phyloP scores from a whole-genome alignment of 106 monocot genomes.

The Dendrobium huoshanense region DNA sequence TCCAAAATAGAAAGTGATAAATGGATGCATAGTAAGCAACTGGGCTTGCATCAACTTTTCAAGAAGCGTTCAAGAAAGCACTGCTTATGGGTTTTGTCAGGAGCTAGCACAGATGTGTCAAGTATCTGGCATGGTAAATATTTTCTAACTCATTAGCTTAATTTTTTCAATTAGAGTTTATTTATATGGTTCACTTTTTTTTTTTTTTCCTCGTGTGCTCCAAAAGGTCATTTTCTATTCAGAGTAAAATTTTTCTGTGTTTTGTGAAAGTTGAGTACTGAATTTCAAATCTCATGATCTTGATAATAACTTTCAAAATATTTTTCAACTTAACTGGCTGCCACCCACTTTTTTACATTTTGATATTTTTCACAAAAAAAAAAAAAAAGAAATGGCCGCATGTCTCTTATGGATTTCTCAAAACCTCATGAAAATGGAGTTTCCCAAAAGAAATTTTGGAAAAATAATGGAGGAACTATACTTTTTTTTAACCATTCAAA shows the following conservation, averaged over 20 bases:
- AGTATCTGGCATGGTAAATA: conserved; percentile 77
- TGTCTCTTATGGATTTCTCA: not conserved
- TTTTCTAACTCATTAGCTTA: not conserved
- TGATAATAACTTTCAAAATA: no score
- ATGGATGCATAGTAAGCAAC: conserved; percentile 69
- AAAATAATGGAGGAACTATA: no score
- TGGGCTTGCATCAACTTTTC: conserved; percentile 97
- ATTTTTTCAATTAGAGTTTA: not conserved
- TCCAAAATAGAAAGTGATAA: conserved; percentile 77
- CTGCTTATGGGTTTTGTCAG: conserved; percentile 73
- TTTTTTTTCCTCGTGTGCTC: no score
- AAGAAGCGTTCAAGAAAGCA: conserved; percentile 65
- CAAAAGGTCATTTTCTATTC: not conserved
- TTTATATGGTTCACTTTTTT: not conserved
- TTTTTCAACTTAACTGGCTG: no score
- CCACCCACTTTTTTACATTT: no score
- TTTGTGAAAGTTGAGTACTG: not conserved
- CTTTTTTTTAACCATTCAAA: no score
- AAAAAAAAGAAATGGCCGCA: not conserved
- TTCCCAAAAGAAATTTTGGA: no score
- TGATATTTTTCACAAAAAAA: no score
- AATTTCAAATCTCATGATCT: no score
- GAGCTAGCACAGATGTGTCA: conserved; percentile 84
- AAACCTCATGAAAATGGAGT: not conserved
- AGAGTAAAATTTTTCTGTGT: not conserved